Percentiles rank a stretch among this genome's conserved stretches.
phyloP scores from a whole-genome alignment of 495 filamentous ascomycete genomes.

The Hapsidospora chrysogenum region DNA sequence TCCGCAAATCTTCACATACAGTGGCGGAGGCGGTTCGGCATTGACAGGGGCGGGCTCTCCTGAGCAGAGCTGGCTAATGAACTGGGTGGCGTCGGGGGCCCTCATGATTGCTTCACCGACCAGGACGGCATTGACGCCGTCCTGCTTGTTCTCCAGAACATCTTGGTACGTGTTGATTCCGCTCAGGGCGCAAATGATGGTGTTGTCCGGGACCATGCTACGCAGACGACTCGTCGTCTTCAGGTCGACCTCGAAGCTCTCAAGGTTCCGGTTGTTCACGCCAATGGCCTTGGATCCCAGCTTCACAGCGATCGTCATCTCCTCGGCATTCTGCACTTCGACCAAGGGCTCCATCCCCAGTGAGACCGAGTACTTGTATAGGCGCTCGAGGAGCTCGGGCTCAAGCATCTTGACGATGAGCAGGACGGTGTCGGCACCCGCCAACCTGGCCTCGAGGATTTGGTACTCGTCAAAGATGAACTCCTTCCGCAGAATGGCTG shows the following conservation, averaged over 20 bases:
- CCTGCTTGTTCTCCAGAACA: conserved; percentile 70
- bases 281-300: conserved; percentile 90
- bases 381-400: conserved; percentile 47
- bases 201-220: conserved; percentile 64
- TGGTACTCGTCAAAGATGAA: conserved; percentile 98
- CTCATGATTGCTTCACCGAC: conserved; percentile 96
- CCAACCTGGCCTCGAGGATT: conserved; percentile 84
- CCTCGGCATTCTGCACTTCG: conserved; percentile 85
- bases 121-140: conserved; percentile 81
- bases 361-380: conserved; percentile 77
- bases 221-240: conserved; percentile 86
- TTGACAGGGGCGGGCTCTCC: conserved; percentile 20
- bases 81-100: conserved; percentile 56
- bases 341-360: conserved; percentile 97
- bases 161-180: conserved; percentile 87
- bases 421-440: conserved; percentile 87
- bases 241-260: conserved; percentile 90
- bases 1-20: conserved; percentile 92
- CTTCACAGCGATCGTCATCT: conserved; percentile 76
- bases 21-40: conserved; percentile 13
- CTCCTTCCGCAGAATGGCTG: conserved; percentile 85
- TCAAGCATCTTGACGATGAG: conserved; percentile 98
- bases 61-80: conserved; percentile 68
- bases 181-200: conserved; percentile 88
- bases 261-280: conserved; percentile 93